These are phyloP conservation scores for Epithele typhae DNA, from an alignment of 768 basidiomycete species.

Conservation along the genomic window DNA sequence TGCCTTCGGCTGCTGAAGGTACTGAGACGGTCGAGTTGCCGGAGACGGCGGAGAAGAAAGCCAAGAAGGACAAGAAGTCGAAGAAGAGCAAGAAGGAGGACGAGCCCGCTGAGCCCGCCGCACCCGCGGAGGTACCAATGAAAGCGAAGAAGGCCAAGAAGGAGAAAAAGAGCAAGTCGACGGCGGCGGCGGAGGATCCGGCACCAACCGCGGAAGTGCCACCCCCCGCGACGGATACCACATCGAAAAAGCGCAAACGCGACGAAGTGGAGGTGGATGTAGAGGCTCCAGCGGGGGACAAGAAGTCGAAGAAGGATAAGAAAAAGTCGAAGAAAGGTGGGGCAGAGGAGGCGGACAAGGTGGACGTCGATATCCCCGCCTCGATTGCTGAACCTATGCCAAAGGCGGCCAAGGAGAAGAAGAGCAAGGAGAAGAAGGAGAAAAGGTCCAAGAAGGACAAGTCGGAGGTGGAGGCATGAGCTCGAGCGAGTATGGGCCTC, in stretches of 20 bases:
- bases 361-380: slow-evolving; percentile 5
- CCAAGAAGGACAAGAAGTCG: slow-evolving; percentile 14
- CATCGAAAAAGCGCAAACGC: slow-evolving; percentile 34
- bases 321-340: slow-evolving; percentile 28
- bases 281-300: slow-evolving; percentile 15
- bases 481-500: slow-evolving; percentile 17
- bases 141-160: slow-evolving; percentile 14
- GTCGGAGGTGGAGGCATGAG: slow-evolving; percentile 13
- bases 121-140: neutral
- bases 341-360: slow-evolving; percentile 10
- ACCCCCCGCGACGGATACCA: slow-evolving; percentile 16
- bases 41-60: slow-evolving; percentile 9
- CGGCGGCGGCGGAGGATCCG: neutral
- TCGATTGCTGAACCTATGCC: slow-evolving; percentile 11
- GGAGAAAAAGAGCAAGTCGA: slow-evolving; percentile 12
- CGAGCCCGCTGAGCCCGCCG: slow-evolving; percentile 3
- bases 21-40: slow-evolving; percentile 4
- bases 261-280: slow-evolving; percentile 12
- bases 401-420: slow-evolving; percentile 22
- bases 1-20: slow-evolving; percentile 2
- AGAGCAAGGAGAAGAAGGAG: slow-evolving; percentile 25
- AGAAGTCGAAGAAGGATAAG: slow-evolving; percentile 23
- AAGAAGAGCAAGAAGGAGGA: slow-evolving; percentile 10
- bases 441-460: slow-evolving; percentile 26
- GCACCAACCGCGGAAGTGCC: neutral